A percentile compares a stretch with the other conserved stretches of the same genome.
Evolutionary conservation across 768 basidiomycete species (phyloP).

Genomic region (Fomitopsis pulvina): DNA sequence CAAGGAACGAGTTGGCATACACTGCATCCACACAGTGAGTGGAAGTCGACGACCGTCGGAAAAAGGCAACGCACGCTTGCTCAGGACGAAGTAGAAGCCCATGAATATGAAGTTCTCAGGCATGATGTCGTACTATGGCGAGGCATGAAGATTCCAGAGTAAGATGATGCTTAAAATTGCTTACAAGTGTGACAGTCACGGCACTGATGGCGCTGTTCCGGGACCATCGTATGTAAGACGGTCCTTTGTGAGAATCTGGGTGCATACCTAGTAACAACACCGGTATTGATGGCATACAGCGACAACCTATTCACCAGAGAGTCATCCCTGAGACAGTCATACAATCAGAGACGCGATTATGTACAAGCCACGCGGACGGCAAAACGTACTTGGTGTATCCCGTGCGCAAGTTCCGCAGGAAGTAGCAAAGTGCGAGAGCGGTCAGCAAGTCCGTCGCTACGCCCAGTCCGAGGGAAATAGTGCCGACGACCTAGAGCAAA

Average conservation of each 20-base stretch:
- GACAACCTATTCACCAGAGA: constrained; percentile 49
- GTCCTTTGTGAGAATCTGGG: neutral
- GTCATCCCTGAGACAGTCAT: constrained; percentile 35
- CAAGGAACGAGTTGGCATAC: constrained; percentile 61
- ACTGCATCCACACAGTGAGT: constrained; percentile 28
- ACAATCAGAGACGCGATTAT: neutral
- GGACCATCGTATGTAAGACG: neutral
- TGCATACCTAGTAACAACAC: constrained; percentile 50
- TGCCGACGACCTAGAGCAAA: constrained; percentile 35
- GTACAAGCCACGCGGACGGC: neutral
- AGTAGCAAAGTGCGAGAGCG: constrained; percentile 45
- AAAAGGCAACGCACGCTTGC: constrained; percentile 45
- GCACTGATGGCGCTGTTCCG: constrained; percentile 35
- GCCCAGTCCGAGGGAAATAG: constrained; percentile 41
- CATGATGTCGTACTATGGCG: constrained; percentile 47
- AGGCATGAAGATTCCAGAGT: neutral
- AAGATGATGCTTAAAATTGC: constrained; percentile 15
- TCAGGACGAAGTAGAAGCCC: constrained; percentile 55
- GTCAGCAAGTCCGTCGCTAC: constrained; percentile 45
- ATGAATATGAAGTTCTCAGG: constrained; percentile 53
- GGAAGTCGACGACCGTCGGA: neutral
- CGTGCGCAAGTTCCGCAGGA: constrained; percentile 47
- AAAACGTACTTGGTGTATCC: constrained; percentile 38
- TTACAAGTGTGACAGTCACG: constrained; percentile 50
- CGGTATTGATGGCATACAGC: constrained; percentile 59